These are phyloP conservation scores for Coemansia javaensis DNA, from an alignment of 192 early-diverging fungal genomes.

Conservation along the genomic window DNA sequence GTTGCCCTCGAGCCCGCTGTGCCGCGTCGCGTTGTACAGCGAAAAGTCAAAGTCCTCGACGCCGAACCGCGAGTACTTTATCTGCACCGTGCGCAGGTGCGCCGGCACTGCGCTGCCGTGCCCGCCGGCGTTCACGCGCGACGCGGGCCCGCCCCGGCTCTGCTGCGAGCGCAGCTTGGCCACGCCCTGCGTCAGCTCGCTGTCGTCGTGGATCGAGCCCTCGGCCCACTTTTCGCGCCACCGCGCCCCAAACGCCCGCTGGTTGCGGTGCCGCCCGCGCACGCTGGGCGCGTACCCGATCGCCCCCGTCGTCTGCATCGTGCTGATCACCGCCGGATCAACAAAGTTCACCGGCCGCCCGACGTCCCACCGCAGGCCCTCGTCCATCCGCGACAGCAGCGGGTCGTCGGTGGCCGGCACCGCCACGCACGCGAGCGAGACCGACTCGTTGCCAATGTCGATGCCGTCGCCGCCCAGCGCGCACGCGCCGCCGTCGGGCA, in stretches of 20 bases:
- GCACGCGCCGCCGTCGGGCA: background rate
- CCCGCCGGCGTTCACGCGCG: background rate
- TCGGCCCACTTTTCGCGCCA: conserved; percentile 34
- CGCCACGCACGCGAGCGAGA: conserved; percentile 69
- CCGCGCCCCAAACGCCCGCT: conserved; percentile 38
- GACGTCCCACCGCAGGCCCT: conserved; percentile 59
- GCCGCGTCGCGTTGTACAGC: conserved; percentile 86
- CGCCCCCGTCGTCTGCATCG: conserved; percentile 86
- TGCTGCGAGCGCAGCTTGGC: conserved; percentile 44
- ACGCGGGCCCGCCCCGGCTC: conserved; percentile 24
- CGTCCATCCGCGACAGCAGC: conserved; percentile 77
- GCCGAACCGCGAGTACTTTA: conserved; percentile 75
- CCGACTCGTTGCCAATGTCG: conserved; percentile 32
- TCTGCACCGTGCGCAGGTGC: conserved; percentile 41
- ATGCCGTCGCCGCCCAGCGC: background rate
- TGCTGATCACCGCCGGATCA: conserved; percentile 66
- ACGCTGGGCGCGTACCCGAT: conserved; percentile 93
- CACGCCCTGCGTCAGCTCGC: conserved; percentile 39
- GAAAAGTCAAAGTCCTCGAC: conserved; percentile 99
- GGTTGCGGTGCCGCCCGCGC: conserved; percentile 72
- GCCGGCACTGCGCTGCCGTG: conserved; percentile 25
- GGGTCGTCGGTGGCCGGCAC: conserved; percentile 76
- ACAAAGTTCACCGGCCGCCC: conserved; percentile 71
- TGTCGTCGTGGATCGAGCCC: conserved; percentile 21
- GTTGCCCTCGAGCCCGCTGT: conserved; percentile 88